Evolutionary conservation across 2,329 filamentous ascomycete species (phyloP), one percentile per base, ranked within the genome.

Genomic region (Aciculosporium take): DNA sequence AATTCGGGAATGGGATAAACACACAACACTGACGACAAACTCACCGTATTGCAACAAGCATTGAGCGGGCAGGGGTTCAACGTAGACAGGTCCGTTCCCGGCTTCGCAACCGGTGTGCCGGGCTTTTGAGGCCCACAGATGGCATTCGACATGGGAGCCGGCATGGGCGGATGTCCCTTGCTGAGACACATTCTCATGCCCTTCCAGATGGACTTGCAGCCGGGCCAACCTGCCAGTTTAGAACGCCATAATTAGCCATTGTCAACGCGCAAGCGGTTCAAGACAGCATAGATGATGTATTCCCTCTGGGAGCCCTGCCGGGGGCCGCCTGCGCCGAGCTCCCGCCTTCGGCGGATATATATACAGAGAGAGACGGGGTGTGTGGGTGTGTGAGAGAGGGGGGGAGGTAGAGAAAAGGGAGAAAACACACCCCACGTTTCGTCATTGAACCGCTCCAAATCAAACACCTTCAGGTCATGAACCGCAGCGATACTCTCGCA

Each of bases 401-500:
- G n/a, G n/a, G n/a, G n/a, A n/a, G n/a, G n/a, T n/a, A n/a, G n/a
- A n/a, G n/a, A 12, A 4, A 18, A 10, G 4, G 13, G 7, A 5
- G 8, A 18, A 4, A 27, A 17, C n/a, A 18, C 15, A 28, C 35
- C 35, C 35, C 35, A 37, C 7, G 35, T 37, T 18, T 37, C 24
- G 13, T 37, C 24, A 7, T 37, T 37, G n/a, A 37, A 24, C 7
- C 35, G 23, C n/a, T 37, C 23, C 10, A 37, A 10, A 1, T 37
- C 23, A 3, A 1, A 3, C 24, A 37, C n/a, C 7, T 17, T 13
- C 7, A 37, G 35, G 15, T 24, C 35, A 27, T 28, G 12, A 7
- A 7, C 24, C 7, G 24, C 35, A 12, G 59, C 61, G 29, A 70
- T 52, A 3, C 13, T 40, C 12, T 43, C 35, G 49, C 64, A 70